Percentiles rank a stretch among this genome's conserved stretches.
These are phyloP conservation scores for Helicocarpus griseus DNA, from an alignment of 2,329 filamentous ascomycete species.

Conservation along the genomic window DNA sequence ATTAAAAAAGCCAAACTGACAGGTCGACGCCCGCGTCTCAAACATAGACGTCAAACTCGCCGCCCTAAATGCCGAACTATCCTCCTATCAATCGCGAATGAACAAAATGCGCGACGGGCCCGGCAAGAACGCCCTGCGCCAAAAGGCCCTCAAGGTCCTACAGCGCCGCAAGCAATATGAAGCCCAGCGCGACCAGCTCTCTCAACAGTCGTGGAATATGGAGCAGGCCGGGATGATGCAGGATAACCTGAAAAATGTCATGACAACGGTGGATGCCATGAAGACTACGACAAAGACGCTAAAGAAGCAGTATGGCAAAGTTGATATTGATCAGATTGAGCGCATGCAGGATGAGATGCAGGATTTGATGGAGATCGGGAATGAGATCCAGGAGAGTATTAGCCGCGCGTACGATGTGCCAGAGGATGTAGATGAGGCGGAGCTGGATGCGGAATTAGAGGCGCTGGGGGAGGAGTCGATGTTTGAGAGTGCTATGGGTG, in stretches of 20 bases:
- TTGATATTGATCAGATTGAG: conserved; percentile 96
- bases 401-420: conserved; percentile 86
- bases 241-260: conserved; percentile 95
- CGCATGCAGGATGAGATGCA: conserved; percentile 98
- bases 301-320: conserved; percentile 89
- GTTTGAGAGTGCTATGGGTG: conserved; percentile 58
- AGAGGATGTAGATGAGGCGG: conserved; percentile 92
- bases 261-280: conserved; percentile 96
- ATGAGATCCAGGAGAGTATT: conserved; percentile 95
- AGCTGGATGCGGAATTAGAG: conserved; percentile 92
- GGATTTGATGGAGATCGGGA: conserved; percentile 91
- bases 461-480: conserved; percentile 91
- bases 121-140: conserved; percentile 82
- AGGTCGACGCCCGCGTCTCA: conserved; percentile 73
- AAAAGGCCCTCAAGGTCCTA: conserved; percentile 88
- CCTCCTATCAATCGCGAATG: conserved; percentile 78
- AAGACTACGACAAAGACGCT: conserved; percentile 93
- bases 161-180: conserved; percentile 94
- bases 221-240: conserved; percentile 97
- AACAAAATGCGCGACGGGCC: conserved; percentile 91
- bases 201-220: conserved; percentile 97
- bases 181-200: conserved; percentile 82
- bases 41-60: conserved; percentile 91
- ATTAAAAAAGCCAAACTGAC: conserved; percentile 3
- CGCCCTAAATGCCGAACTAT: conserved; percentile 80